phyloP scores from a whole-genome alignment of 441 rosid genomes.

The Metrosideros polymorpha region DNA sequence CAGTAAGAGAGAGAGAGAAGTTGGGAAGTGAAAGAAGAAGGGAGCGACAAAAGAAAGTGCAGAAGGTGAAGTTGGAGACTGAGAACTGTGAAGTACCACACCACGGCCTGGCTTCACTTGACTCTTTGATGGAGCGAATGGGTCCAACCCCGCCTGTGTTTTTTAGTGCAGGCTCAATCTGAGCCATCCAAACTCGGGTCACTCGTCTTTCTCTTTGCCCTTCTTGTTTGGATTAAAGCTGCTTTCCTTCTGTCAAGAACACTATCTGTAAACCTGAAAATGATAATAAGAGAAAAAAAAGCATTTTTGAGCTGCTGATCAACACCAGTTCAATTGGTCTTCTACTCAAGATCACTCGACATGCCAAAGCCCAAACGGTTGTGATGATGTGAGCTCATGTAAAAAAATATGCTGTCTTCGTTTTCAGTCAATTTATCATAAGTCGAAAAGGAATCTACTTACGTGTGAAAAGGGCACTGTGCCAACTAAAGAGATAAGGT shows the following conservation, averaged over 20 bases:
- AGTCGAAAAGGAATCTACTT: neutral
- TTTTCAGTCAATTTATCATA: neutral
- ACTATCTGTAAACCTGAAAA: too few species aligned
- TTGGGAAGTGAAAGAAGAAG: neutral
- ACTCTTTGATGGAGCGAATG: neutral
- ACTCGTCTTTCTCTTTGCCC: neutral
- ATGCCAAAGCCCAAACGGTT: neutral
- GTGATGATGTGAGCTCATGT: neutral
- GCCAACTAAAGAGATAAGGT: neutral
- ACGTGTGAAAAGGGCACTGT: neutral
- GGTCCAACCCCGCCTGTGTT: neutral
- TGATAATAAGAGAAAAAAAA: neutral
- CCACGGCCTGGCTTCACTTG: neutral
- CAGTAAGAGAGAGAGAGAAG: neutral
- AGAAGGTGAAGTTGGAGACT: neutral
- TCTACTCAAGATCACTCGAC: neutral
- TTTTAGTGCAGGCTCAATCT: neutral
- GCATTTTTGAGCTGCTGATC: neutral
- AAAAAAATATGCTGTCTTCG: neutral
- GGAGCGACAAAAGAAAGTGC: neutral
- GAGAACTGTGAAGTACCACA: neutral
- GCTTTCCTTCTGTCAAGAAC: neutral
- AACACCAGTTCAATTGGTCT: neutral
- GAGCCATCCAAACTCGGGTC: neutral
- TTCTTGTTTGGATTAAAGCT: neutral